Base-by-base conservation (phyloP, 208 protist species). In the Leishmania major region DNA sequence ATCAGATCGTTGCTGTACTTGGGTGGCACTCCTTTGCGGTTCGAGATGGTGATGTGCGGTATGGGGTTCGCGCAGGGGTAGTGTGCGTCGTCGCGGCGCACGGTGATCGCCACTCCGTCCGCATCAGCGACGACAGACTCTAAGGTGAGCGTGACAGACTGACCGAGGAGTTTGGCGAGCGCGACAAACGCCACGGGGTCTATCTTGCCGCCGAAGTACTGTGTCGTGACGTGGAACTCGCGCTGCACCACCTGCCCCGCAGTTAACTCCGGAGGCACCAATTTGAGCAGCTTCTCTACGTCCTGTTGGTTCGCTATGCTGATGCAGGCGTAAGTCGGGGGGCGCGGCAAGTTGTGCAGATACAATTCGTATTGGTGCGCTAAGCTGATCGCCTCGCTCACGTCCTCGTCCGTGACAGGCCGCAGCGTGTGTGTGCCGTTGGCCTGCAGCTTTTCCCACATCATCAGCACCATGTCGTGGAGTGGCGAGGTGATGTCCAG, bases 1-100 rank as follows among this genome's bases (percentile, higher is more conserved):
- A 93, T 71, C 40, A 94, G 88, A 47, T 85, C 86, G 75, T 91
- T 94, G 79, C 91, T 94, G 86, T 94, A 94, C 76, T 89, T 91
- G 25, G 91, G 81, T 7, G 87, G 87, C 19, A 94, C 80, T 10
- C 91, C 91, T 31, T 72, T 57, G 2, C 76, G 81, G 78, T 89
- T 92, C 0, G 85, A 84, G 35, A 94, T 80, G 60, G 91, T 94
- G 60, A 94, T 89, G 77, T 94, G 91, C 35, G 91, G 80, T 31
- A 91, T 76, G 3, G 75, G 60, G 74, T 94, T 94, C 0, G 62
- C 80, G 75, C 89, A 91, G 4, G 85, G 88, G 72, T 90, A 94
- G 76, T 77, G 78, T 8, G 82, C 74, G 64, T 87, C 71, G 51
- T 88, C 87, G 28, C 78, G 37, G 57, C 28, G 10, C 49, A 91